phyloP scores from a whole-genome alignment of 768 basidiomycete species.

The Mycena indigotica region DNA sequence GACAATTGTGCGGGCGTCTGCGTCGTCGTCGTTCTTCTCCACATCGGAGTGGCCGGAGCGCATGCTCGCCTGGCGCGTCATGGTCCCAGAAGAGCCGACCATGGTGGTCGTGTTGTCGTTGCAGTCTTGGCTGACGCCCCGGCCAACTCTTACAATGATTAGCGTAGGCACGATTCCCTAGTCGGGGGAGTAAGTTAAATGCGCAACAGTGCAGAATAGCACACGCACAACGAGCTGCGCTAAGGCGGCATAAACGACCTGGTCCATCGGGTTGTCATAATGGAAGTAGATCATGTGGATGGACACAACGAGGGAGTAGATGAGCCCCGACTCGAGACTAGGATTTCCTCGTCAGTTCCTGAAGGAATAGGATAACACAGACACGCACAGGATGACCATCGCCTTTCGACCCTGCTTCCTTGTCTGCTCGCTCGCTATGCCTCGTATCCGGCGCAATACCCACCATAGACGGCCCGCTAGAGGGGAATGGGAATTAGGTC shows the following conservation, averaged over 20 bases:
- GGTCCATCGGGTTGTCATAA: conserved; percentile 7
- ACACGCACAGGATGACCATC: conserved; percentile 38
- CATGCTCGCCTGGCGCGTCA: background rate
- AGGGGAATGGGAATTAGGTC: background rate
- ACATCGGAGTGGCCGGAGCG: no score
- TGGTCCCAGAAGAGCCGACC: background rate
- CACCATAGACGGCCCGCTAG: conserved; percentile 41
- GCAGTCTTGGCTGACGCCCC: conserved; percentile 21
- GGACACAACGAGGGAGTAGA: conserved; percentile 39
- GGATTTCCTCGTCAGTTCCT: background rate
- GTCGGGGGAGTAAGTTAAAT: background rate
- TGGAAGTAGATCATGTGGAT: conserved; percentile 18
- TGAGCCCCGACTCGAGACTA: conserved; percentile 42
- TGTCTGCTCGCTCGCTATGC: conserved; percentile 24
- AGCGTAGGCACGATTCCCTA: conserved; percentile 39
- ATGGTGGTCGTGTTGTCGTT: background rate
- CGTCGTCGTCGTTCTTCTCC: no score
- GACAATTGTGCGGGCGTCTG: background rate
- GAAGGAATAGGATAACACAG: background rate
- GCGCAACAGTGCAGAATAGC: background rate
- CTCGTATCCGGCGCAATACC: conserved; percentile 29
- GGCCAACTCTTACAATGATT: conserved; percentile 36
- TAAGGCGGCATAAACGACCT: conserved; percentile 13
- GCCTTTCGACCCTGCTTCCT: conserved; percentile 36
- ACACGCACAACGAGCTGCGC: conserved; percentile 10